Evolutionary conservation across 202 grass and related monocot genomes (phyloP).

Genomic region (Dendrocalamus latiflorus): DNA sequence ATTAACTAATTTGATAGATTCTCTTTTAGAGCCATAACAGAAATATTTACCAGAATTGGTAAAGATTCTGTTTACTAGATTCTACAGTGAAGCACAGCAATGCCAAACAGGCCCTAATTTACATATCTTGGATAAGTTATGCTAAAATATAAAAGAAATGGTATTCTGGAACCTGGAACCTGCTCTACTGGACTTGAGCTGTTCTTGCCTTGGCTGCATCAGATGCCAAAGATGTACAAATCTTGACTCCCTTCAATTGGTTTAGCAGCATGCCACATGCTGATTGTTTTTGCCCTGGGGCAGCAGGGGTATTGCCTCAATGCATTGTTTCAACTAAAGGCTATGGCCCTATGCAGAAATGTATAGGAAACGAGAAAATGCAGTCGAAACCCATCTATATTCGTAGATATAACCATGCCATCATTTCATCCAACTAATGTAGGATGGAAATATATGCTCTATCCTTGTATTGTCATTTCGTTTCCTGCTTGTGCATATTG

Average conservation of each 20-base stretch:
- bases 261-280: background rate
- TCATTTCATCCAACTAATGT: background rate
- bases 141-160: background rate
- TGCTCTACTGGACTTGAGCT: background rate
- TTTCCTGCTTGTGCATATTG: slow-evolving; percentile 4
- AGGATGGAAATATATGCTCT: background rate
- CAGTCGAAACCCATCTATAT: background rate
- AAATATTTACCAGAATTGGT: background rate
- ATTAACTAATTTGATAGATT: background rate
- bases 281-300: background rate
- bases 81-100: too few relatives aligned
- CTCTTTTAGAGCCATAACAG: background rate
- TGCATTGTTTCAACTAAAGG: background rate
- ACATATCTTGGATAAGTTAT: background rate
- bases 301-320: background rate
- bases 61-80: background rate
- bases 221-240: background rate
- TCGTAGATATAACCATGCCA: background rate
- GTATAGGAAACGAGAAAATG: background rate
- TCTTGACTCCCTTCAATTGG: background rate
- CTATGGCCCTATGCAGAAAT: background rate
- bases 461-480: background rate
- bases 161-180: background rate
- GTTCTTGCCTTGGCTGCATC: background rate
- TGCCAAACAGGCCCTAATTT: background rate